phyloP scores from a whole-genome alignment of 768 basidiomycete species.

The Lactarius hatsudake region DNA sequence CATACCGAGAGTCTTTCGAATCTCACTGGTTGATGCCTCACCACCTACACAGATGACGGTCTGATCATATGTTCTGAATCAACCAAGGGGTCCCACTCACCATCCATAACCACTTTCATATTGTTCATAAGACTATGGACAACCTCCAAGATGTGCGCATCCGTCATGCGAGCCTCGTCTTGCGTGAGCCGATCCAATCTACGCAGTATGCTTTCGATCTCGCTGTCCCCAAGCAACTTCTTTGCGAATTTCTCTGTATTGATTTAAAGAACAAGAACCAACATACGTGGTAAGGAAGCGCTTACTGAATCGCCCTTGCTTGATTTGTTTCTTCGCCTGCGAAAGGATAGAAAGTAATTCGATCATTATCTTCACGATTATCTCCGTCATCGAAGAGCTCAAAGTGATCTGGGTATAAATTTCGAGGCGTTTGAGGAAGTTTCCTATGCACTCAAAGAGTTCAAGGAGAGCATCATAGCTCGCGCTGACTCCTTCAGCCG shows the following conservation, averaged over 20 bases:
- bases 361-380: neutral
- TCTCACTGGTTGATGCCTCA: neutral
- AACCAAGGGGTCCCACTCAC: neutral
- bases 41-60: neutral
- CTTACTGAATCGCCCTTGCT: neutral
- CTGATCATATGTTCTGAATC: neutral
- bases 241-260: neutral
- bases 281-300: neutral
- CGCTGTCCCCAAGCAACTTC: neutral
- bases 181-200: neutral
- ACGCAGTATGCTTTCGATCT: neutral
- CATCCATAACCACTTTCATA: neutral
- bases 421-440: neutral
- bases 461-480: neutral
- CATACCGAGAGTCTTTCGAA: neutral
- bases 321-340: neutral
- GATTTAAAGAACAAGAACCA: conserved; percentile 15
- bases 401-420: neutral
- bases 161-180: neutral
- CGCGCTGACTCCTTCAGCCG: neutral
- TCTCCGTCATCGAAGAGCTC: neutral
- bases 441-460: neutral
- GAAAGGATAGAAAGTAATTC: neutral
- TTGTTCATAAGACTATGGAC: neutral
- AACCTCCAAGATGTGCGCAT: neutral